Conservation (phyloP, 129 eudicot species). For the Artemisia argyi region DNA sequence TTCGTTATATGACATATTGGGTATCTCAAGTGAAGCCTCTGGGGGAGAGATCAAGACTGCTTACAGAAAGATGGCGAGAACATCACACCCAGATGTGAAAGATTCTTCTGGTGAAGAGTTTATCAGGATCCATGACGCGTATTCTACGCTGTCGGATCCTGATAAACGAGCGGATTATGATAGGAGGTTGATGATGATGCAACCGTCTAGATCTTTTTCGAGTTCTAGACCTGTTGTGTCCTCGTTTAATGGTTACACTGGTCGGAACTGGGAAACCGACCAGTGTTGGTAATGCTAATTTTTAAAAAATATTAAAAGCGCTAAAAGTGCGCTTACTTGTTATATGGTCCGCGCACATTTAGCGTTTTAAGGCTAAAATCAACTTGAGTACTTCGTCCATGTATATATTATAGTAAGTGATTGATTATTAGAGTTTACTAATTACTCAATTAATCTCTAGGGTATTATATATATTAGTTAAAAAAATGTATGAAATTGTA, state of each 20-base stretch:
- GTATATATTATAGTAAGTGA: conserved; percentile 10
- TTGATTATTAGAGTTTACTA: conserved; percentile 11
- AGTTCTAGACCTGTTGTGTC: conserved; percentile 16
- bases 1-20: conserved; percentile 48
- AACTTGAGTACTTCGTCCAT: too few species aligned
- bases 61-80: conserved; percentile 43
- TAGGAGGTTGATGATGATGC: conserved; percentile 34
- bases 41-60: conserved; percentile 50
- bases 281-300: conserved; percentile 50
- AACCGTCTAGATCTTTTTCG: conserved; percentile 21
- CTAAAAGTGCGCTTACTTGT: too few species aligned
- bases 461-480: background rate
- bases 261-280: conserved; percentile 68
- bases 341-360: too few species aligned
- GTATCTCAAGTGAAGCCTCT: conserved; percentile 40
- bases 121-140: conserved; percentile 51
- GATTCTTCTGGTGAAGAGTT: conserved; percentile 46
- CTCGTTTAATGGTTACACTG: conserved; percentile 35
- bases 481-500: background rate
- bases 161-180: conserved; percentile 64
- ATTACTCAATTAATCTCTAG: background rate
- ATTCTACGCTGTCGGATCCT: conserved; percentile 60
- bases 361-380: too few species aligned
- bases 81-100: conserved; percentile 52
- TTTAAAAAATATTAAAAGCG: too few species aligned